Base-by-base conservation (phyloP, 495 filamentous ascomycete species). In the Penicillium pulvis region DNA sequence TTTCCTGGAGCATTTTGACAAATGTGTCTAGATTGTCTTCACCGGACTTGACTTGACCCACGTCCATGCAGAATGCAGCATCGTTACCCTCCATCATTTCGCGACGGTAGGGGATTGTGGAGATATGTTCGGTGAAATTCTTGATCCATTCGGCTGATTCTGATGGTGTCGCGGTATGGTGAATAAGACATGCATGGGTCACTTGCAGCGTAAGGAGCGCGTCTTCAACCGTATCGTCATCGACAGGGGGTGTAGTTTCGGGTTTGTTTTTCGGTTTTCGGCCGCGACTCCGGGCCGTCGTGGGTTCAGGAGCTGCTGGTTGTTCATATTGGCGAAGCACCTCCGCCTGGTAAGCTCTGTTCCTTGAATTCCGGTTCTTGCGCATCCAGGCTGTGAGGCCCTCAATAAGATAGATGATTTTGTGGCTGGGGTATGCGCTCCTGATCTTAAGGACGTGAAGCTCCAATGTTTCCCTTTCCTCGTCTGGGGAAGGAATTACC, bases 51-150 rank as follows among this genome's bases (percentile, higher is more conserved):
- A 94, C 90, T 67, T 94, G 91, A 0, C 91, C 91, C 0, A 76
- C 73, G 41, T 92, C 91, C 86, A 93, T 92, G 72, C 91, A 93
- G 75, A 94, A 94, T 3, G 84, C 81, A 7, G 87, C 85, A 33
- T 82, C 78, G 35, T 79, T 74, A 2, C 62, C 66, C 19, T 70
- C 65, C 72, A 81, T 78, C 19, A 73, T 73, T 57, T 83, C 72
- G 6, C 65, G 72, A 12, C 80, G 83, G 65, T 93, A 93, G 0
- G 89, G 90, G 30, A 89, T 85, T 0, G 86, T 89, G 39, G 86
- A 87, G 60, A 96, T 85, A 59, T 94, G 87, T 64, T 92, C 85
- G 2, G 91, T 94, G 69, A 94, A 93, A 39, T 83, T 81, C 41
- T 83, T 81, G 30, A 94, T 85, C 90, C 89, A 92, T 64, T 88